These are phyloP conservation scores for Taiozyma sp. DNA, from an alignment of 1,139 yeast species.

Conservation along the genomic window DNA sequence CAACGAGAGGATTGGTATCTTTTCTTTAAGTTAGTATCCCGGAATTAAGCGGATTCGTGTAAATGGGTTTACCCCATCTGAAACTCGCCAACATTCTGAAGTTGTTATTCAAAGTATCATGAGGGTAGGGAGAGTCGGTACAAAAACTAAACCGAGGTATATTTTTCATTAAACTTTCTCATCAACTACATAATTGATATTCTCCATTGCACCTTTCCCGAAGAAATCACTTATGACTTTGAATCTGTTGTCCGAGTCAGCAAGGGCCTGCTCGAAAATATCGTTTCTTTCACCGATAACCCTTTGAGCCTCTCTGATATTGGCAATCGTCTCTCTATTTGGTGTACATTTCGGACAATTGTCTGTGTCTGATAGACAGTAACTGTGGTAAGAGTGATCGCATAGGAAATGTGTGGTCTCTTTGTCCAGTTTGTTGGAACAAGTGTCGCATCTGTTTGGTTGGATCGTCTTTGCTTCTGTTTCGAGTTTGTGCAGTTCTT, in stretches of 20 bases:
- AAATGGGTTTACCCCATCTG: too few species aligned
- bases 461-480: slow-evolving; percentile 60
- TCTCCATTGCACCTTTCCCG: slow-evolving; percentile 82
- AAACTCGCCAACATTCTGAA: too few species aligned
- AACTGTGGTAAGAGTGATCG: slow-evolving; percentile 80
- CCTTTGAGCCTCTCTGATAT: slow-evolving; percentile 55
- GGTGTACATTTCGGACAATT: slow-evolving; percentile 73
- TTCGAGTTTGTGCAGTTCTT: slow-evolving; percentile 42
- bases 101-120: too few species aligned
- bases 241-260: slow-evolving; percentile 53
- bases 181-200: slow-evolving; percentile 19
- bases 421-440: slow-evolving; percentile 64
- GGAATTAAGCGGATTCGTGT: too few species aligned
- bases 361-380: slow-evolving; percentile 57
- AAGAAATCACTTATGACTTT: slow-evolving; percentile 75
- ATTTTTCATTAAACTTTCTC: slow-evolving; percentile 1
- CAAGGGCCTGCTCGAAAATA: slow-evolving; percentile 54
- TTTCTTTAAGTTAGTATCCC: too few species aligned
- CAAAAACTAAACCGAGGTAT: neutral
- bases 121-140: too few species aligned
- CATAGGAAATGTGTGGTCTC: slow-evolving; percentile 88
- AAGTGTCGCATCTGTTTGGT: slow-evolving; percentile 66
- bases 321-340: slow-evolving; percentile 62
- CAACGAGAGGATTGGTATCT: too few species aligned
- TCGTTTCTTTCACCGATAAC: slow-evolving; percentile 60